Evolutionary conservation across 768 basidiomycete genomes (phyloP).

Genomic region (Rhodosporidiobolus odoratus): DNA sequence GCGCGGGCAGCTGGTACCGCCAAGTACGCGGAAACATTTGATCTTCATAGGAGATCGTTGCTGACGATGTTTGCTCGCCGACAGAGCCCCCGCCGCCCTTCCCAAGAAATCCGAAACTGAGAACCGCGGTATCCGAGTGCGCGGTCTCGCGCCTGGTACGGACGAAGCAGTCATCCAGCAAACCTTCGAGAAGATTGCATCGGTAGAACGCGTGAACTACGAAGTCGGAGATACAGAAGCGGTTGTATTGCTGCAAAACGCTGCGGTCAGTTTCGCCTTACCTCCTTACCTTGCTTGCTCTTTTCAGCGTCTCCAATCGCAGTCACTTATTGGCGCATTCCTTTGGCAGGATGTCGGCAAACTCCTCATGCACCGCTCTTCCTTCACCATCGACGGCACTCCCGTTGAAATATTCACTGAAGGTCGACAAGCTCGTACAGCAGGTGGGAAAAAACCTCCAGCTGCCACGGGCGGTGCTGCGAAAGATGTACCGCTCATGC

Average conservation of each 20-base stretch:
- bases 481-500: constrained; percentile 21
- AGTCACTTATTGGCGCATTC: background rate
- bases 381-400: constrained; percentile 64
- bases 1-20: constrained; percentile 58
- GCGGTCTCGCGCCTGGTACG: constrained; percentile 65
- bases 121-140: constrained; percentile 69
- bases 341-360: constrained; percentile 71
- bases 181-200: constrained; percentile 67
- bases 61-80: background rate
- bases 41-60: background rate
- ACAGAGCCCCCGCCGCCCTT: background rate
- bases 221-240: constrained; percentile 62
- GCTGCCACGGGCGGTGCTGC: no score
- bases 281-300: background rate
- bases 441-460: constrained; percentile 29
- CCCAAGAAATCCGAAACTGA: constrained; percentile 57
- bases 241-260: constrained; percentile 48
- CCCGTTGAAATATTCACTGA: constrained; percentile 61
- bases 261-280: constrained; percentile 47
- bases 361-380: constrained; percentile 64
- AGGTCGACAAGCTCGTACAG: background rate
- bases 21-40: constrained; percentile 48
- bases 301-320: no score
- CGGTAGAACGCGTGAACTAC: constrained; percentile 62
- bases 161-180: constrained; percentile 93